phyloP scores from a whole-genome alignment of 768 basidiomycete species.

The Phylloporus sp. region DNA sequence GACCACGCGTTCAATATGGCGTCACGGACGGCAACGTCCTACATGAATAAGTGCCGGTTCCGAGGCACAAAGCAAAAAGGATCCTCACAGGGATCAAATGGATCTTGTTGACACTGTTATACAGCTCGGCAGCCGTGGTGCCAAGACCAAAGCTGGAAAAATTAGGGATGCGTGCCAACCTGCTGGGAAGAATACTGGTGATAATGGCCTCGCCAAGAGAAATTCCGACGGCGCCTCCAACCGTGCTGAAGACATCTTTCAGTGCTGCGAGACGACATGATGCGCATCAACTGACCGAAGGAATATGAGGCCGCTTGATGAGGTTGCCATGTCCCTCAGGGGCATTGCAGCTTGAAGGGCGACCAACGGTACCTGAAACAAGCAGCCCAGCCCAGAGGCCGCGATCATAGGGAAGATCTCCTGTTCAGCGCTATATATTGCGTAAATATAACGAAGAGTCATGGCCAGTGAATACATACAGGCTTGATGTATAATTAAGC shows the following conservation, averaged over 20 bases:
- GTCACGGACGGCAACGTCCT: conserved; percentile 49
- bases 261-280: background rate
- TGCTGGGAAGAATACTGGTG: conserved; percentile 43
- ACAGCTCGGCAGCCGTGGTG: conserved; percentile 42
- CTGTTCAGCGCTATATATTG: conserved; percentile 49
- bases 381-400: conserved; percentile 59
- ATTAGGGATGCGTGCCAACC: conserved; percentile 33
- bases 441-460: conserved; percentile 2
- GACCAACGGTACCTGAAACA: conserved; percentile 68
- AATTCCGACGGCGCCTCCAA: conserved; percentile 78
- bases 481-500: conserved; percentile 52
- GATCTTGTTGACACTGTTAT: conserved; percentile 43
- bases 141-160: conserved; percentile 27
- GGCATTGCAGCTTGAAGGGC: conserved; percentile 87
- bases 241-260: conserved; percentile 39
- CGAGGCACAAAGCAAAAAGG: background rate
- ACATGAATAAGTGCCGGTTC: background rate
- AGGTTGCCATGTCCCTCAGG: conserved; percentile 80
- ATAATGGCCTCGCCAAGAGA: conserved; percentile 72
- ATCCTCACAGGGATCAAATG: conserved; percentile 27
- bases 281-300: conserved; percentile 44
- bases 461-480: conserved; percentile 6
- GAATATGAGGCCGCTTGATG: conserved; percentile 67
- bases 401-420: conserved; percentile 63
- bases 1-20: conserved; percentile 62